A percentile compares a stretch with the other conserved stretches of the same genome.
Conservation (phyloP, 371 early-diverging fungal species). For the Mortierella sp. region DNA sequence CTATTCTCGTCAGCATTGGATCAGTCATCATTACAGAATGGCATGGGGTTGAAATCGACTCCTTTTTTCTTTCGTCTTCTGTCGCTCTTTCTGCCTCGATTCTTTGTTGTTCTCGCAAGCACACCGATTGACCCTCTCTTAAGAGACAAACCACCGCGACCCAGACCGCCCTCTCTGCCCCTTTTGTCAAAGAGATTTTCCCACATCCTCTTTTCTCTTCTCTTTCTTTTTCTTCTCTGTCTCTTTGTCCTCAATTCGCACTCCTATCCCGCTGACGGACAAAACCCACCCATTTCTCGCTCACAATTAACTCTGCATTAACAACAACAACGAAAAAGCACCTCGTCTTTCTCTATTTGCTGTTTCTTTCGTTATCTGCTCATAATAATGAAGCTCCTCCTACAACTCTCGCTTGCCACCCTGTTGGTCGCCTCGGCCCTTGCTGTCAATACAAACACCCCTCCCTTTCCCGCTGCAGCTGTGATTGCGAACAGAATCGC, state of each 20-base stretch:
- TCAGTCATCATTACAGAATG: not conserved
- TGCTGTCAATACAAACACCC: not conserved
- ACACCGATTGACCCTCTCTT: not conserved
- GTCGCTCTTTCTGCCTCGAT: not conserved
- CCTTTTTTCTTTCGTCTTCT: not conserved
- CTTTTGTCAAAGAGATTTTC: not conserved
- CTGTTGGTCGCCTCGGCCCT: constrained; percentile 13
- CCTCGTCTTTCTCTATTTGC: not conserved
- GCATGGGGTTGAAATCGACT: not conserved
- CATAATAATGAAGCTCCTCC: constrained; percentile 24
- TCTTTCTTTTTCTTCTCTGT: not conserved
- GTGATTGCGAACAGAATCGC: not conserved
- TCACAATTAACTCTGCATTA: not conserved
- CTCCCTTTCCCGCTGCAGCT: not conserved
- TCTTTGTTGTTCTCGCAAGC: not conserved
- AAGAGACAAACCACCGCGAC: not conserved
- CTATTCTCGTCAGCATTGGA: not conserved
- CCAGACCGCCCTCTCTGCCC: not conserved
- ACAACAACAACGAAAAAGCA: not conserved
- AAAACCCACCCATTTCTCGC: not conserved
- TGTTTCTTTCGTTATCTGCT: not conserved
- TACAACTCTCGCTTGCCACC: constrained; percentile 25
- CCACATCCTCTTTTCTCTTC: not conserved
- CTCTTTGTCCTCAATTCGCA: not conserved
- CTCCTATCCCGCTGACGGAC: not conserved